Percentiles rank a stretch among this genome's conserved stretches.
Evolutionary conservation across 2,329 filamentous ascomycete species (phyloP).

Genomic region (Hansfordia pulvinata): DNA sequence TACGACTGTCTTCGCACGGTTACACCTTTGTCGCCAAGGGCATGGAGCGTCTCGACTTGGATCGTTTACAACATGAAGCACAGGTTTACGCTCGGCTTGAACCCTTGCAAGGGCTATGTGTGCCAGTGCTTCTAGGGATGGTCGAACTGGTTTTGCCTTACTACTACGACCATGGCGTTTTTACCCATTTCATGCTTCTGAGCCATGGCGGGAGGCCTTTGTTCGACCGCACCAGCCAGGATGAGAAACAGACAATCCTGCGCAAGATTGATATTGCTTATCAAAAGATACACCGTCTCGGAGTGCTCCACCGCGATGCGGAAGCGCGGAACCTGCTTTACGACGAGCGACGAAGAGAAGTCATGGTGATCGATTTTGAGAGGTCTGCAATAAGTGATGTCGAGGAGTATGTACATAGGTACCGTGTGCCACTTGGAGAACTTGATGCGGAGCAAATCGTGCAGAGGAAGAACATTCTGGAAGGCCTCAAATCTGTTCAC

Average conservation of each 20-base stretch:
- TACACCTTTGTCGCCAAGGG: conserved; percentile 26
- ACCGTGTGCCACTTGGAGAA: no score
- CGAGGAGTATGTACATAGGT: no score
- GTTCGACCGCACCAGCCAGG: conserved; percentile 6
- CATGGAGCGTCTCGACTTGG: conserved; percentile 12
- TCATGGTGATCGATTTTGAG: conserved; percentile 21
- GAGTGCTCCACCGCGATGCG: conserved; percentile 15
- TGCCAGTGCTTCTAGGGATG: conserved; percentile 21
- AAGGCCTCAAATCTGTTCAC: no score
- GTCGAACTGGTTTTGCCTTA: conserved; percentile 15
- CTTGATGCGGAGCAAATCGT: no score
- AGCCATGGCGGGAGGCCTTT: conserved; percentile 17
- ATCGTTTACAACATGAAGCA: conserved; percentile 14
- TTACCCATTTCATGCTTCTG: conserved; percentile 18
- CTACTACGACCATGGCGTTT: conserved; percentile 16
- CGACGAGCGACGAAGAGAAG: conserved; percentile 7
- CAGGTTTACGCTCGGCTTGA: conserved; percentile 16
- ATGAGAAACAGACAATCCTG: conserved; percentile 3
- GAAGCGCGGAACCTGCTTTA: conserved; percentile 19
- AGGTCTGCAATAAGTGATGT: no score
- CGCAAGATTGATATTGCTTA: conserved; percentile 4
- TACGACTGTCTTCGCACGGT: no score
- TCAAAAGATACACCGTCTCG: conserved; percentile 5
- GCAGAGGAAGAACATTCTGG: no score
- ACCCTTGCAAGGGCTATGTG: no score